phyloP scores from a whole-genome alignment of 1,284 basidiomycete genomes.

The Vanrija humicola region DNA sequence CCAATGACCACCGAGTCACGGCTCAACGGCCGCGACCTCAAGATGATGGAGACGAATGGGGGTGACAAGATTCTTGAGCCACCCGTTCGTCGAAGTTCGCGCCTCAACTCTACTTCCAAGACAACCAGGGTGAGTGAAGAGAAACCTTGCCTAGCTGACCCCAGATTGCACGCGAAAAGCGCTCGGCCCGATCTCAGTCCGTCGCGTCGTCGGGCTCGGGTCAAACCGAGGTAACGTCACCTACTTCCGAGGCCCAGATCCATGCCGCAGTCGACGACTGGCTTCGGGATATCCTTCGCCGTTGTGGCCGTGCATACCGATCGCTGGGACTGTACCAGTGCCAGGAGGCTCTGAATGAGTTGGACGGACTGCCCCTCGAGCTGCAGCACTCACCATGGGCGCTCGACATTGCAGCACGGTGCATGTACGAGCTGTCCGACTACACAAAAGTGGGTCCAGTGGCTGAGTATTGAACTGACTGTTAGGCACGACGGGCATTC shows the following conservation, averaged over 20 bases:
- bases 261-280: conserved; percentile 75
- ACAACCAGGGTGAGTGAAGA: conserved; percentile 9
- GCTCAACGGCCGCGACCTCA: conserved; percentile 26
- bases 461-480: not conserved
- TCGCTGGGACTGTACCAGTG: conserved; percentile 72
- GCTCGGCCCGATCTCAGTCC: conserved; percentile 33
- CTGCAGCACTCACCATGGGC: conserved; percentile 73
- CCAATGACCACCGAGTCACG: conserved; percentile 17
- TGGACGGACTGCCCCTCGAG: conserved; percentile 69
- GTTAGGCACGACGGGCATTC: conserved; percentile 78
- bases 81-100: conserved; percentile 34
- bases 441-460: conserved; percentile 66
- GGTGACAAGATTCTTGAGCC: conserved; percentile 25
- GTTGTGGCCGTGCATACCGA: conserved; percentile 71
- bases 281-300: conserved; percentile 72
- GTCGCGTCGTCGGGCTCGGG: conserved; percentile 58
- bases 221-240: conserved; percentile 60
- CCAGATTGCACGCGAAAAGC: conserved; percentile 19
- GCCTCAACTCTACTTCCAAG: conserved; percentile 30
- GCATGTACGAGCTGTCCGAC: conserved; percentile 80
- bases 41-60: conserved; percentile 27
- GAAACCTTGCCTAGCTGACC: conserved; percentile 1
- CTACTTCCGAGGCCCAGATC: conserved; percentile 62
- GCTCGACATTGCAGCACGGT: conserved; percentile 73
- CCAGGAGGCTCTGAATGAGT: conserved; percentile 64